Percentiles rank a stretch among this genome's conserved stretches.
Evolutionary conservation across 768 basidiomycete species (phyloP).

Genomic region (Rhodotorula graminis): DNA sequence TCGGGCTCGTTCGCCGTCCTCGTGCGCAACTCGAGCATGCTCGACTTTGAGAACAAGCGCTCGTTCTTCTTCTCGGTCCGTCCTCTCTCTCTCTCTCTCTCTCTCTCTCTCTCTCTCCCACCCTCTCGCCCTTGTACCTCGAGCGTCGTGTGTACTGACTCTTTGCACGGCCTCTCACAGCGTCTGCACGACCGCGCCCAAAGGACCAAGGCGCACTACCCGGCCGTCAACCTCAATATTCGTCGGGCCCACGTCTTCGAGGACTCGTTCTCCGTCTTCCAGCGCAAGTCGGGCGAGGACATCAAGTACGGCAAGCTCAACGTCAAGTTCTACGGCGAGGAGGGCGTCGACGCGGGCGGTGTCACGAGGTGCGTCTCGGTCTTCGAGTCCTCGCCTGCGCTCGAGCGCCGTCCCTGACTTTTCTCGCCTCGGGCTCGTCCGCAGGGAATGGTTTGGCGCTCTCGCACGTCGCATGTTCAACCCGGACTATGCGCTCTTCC

Average conservation of each 20-base stretch:
- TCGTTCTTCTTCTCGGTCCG: conserved; percentile 50
- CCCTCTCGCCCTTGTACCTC: background rate
- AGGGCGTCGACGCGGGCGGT: conserved; percentile 96
- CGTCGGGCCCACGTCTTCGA: conserved; percentile 87
- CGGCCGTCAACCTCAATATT: conserved; percentile 83
- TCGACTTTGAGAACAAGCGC: conserved; percentile 99
- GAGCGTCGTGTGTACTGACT: background rate
- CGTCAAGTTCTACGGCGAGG: conserved; percentile 87
- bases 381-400: no score
- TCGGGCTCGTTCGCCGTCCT: conserved; percentile 95
- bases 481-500: conserved; percentile 95
- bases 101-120: background rate
- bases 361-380: conserved; percentile 60
- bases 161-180: conserved; percentile 49
- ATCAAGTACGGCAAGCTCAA: conserved; percentile 97
- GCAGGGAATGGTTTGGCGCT: conserved; percentile 88
- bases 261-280: conserved; percentile 89
- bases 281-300: conserved; percentile 84
- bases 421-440: no score
- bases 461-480: conserved; percentile 98
- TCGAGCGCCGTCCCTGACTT: no score
- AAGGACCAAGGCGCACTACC: conserved; percentile 47
- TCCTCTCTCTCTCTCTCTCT: background rate
- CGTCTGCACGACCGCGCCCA: conserved; percentile 80
- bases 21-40: conserved; percentile 88